Evolutionary conservation across 1,284 basidiomycete species (phyloP).

Genomic region (Cerioporus squamosus): DNA sequence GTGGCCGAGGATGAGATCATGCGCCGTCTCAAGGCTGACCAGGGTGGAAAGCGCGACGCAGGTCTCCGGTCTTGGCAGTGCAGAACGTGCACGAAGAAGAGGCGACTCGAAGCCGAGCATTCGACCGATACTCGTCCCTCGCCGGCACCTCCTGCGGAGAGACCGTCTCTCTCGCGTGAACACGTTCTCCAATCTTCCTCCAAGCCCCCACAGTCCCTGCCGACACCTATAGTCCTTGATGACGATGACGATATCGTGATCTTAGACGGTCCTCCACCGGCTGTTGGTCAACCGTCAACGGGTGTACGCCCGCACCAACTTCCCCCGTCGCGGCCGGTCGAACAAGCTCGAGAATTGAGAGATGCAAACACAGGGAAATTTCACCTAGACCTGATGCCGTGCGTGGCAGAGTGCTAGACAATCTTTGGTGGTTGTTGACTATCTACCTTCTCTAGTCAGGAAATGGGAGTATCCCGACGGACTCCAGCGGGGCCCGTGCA

Average conservation of each 20-base stretch:
- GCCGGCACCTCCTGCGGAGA: neutral
- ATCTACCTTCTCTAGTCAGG: no score
- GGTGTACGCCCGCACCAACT: no score
- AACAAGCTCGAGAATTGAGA: no score
- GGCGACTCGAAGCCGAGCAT: neutral
- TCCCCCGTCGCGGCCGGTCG: no score
- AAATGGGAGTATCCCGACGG: no score
- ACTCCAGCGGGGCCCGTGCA: no score
- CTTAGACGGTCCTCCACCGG: neutral
- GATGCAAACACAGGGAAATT: no score
- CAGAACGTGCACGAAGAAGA: constrained; percentile 15
- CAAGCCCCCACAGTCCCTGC: neutral
- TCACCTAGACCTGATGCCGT: no score
- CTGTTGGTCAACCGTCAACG: no score
- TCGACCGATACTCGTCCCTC: neutral
- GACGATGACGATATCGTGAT: constrained; percentile 6
- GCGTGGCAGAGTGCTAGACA: no score
- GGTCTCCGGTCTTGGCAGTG: constrained; percentile 20
- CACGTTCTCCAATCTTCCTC: neutral
- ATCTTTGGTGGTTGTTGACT: no score
- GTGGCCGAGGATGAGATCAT: constrained; percentile 19
- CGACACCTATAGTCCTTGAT: neutral
- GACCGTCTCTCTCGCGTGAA: neutral
- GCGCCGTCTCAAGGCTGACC: constrained; percentile 13
- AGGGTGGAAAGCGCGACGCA: constrained; percentile 8